Evolutionary conservation across 768 basidiomycete genomes (phyloP), one percentile per base, ranked within the genome.

Genomic region (Phylloporus arenicola): DNA sequence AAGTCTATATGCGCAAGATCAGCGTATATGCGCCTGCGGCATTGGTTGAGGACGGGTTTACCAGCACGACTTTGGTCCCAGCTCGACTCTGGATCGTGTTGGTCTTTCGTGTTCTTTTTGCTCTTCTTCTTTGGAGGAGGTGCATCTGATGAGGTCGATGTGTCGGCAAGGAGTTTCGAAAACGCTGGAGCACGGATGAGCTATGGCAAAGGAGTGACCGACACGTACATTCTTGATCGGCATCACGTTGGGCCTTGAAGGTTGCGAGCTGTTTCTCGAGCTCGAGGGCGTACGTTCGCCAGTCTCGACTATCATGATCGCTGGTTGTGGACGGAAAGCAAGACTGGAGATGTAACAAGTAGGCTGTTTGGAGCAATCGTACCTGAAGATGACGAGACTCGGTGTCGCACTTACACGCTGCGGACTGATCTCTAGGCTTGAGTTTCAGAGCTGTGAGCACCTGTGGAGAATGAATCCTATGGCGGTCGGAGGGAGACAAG

Each of bases 271-370:
- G 55, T 43, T 50, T 50, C 48, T 67, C 67, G n/a, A 67, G 64
- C n/a, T 53, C 52, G 34, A 67, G 58, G n/a, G 64, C 63, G 33
- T 64, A 64, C 5, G 51, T 46, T 42, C 58, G 57, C 67, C 67
- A 67, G 9, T 52, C 48, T 37, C 31, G 55, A 27, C 8, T 4
- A 3, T 17, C 24, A 3, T 31, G 24, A 14, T 44, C 31, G 34
- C 48, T 19, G 47, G 45, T 46, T 7, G 47, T n/a, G 30, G 50
- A n/a, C 1, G 64, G 60, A 35, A 67, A 67, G 6, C n/a, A 49
- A 7, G 67, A 50, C 27, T 54, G 60, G 8, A 68, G 58, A 25
- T 64, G 67, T 3, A 63, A 49, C 25, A 67, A 27, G 47, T 64
- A 67, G 30, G 64, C 64, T 68, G 40, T 50, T 19, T 16, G 49